Base-by-base conservation (phyloP, 768 basidiomycete species). In the Lyophyllum semitale region DNA sequence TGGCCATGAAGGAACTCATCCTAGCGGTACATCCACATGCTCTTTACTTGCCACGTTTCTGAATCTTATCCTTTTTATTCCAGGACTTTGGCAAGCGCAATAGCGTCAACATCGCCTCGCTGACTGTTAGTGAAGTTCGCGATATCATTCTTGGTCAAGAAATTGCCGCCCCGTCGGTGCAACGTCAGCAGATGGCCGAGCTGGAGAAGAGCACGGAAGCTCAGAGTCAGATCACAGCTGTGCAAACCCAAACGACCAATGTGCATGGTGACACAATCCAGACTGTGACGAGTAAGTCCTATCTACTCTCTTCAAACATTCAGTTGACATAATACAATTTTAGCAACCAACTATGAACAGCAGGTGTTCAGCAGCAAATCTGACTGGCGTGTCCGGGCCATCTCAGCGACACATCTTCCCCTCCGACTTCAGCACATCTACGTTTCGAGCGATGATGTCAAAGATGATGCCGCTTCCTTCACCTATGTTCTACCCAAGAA, bases 61-160 rank as follows among this genome's bases (percentile, higher is more conserved):
- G 33, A 13, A 30, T 46, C 17, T 20, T 44, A 44, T 71, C 54
- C 25, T 27, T 13, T 15, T 51, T 26, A 25, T 30, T 54, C 42
- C 27, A 92, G 84, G 97, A 98, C 74, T 99, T 98, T 70, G 97
- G 96, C 63, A 98, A 98, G 76, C 88, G 97, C 51, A 98, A 99
- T 71, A 94, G 92, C 56, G 97, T 99, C 73, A 99, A 98, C 72
- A 95, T 98, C 55, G 97, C 96, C 0, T 98, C 96, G 27, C 73
- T 99, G 64, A 98, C 97, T 0, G 90, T 93, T 48, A 95, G 91
- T 63, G 97, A 99, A 75, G 92, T 98, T 55, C 85, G 97, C 53
- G 97, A 99, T 71, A 94, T 99, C 73, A 99, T 99, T 62, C 83
- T 99, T 37, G 97, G 97, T 64, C 97, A 98, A 78, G 97, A 98